These are phyloP conservation scores for Fusarium bactridioides DNA, from an alignment of 2,329 filamentous ascomycete genomes.

Conservation along the genomic window DNA sequence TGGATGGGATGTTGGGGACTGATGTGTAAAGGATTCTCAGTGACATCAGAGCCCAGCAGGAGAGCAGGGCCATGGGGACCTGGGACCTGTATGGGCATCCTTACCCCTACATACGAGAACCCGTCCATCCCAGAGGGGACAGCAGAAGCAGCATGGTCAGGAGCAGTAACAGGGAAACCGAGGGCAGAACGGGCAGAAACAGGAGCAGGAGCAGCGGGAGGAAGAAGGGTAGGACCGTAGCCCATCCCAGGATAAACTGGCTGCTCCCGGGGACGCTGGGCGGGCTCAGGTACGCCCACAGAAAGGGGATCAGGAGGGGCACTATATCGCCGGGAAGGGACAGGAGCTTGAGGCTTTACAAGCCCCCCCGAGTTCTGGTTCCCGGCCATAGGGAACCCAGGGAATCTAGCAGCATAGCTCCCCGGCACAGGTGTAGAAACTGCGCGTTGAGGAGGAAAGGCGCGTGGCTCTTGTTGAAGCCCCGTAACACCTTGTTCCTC, in stretches of 20 bases:
- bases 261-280: no score
- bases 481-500: neutral
- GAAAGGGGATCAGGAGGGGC: neutral
- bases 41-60: neutral
- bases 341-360: no score
- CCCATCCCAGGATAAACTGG: rapidly evolving
- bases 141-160: neutral
- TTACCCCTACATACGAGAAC: neutral
- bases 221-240: rapidly evolving
- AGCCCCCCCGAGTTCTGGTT: neutral
- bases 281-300: neutral
- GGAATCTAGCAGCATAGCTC: rapidly evolving
- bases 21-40: neutral
- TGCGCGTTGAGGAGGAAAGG: no score
- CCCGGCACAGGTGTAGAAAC: neutral
- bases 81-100: neutral
- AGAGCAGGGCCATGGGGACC: neutral
- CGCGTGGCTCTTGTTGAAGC: neutral
- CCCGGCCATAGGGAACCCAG: rapidly evolving
- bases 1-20: neutral
- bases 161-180: neutral
- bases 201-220: neutral
- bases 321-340: neutral
- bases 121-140: neutral
- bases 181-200: neutral